Percentiles rank a stretch among this genome's conserved stretches.
phyloP scores from a whole-genome alignment of 2,329 filamentous ascomycete genomes.

The Pseudogymnoascus sp. region DNA sequence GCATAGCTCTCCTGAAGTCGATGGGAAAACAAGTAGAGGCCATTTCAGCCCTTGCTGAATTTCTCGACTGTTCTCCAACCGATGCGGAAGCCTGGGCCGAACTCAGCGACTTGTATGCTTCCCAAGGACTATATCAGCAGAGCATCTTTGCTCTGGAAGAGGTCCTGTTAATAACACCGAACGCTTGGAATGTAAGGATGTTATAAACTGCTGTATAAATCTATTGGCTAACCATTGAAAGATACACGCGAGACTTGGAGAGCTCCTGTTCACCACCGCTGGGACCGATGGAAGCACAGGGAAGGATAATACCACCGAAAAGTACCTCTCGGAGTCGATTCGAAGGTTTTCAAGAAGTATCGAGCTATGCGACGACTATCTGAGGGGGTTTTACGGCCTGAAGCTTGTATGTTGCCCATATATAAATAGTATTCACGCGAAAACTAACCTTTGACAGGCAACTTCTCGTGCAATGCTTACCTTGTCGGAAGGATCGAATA shows the following conservation, averaged over 20 bases:
- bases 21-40: slow-evolving; percentile 64
- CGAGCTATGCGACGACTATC: slow-evolving; percentile 86
- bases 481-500: slow-evolving; percentile 10
- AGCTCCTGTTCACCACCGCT: slow-evolving; percentile 66
- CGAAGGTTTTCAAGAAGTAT: slow-evolving; percentile 84
- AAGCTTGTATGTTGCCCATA: slow-evolving; percentile 52
- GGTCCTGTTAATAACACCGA: slow-evolving; percentile 74
- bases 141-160: slow-evolving; percentile 86
- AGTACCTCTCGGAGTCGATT: slow-evolving; percentile 61
- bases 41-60: slow-evolving; percentile 59
- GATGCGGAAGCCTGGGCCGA: slow-evolving; percentile 93
- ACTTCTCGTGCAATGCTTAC: slow-evolving; percentile 14
- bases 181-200: slow-evolving; percentile 81
- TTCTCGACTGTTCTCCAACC: slow-evolving; percentile 77
- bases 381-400: slow-evolving; percentile 86
- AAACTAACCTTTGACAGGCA: slow-evolving; percentile 26
- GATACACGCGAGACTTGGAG: slow-evolving; percentile 81
- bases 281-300: slow-evolving; percentile 33
- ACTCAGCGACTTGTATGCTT: slow-evolving; percentile 76
- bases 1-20: slow-evolving; percentile 68
- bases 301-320: slow-evolving; percentile 31
- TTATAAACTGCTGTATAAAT: slow-evolving; percentile 8
- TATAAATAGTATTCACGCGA: not conserved
- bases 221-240: slow-evolving; percentile 34
- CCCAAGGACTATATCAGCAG: slow-evolving; percentile 69